These are phyloP conservation scores for Colletotrichum phormii DNA, from an alignment of 2,329 filamentous ascomycete genomes.

Conservation along the genomic window DNA sequence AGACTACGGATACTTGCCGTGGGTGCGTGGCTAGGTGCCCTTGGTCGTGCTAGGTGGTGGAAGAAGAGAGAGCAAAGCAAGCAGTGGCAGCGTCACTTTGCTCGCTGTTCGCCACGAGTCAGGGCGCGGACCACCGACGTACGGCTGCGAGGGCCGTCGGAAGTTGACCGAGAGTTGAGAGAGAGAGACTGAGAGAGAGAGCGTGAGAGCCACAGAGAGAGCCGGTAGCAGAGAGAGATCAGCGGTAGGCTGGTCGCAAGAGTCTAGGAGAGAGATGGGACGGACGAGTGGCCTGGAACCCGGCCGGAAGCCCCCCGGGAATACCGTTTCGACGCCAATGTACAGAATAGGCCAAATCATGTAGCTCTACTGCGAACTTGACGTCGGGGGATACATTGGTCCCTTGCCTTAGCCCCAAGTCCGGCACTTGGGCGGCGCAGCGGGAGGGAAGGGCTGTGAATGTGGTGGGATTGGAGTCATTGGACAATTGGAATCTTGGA, in stretches of 20 bases:
- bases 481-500: not conserved
- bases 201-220: not conserved
- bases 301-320: constrained; percentile 7
- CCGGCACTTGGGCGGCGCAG: not conserved
- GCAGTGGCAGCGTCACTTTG: not conserved
- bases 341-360: too few relatives aligned
- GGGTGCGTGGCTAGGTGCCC: not conserved
- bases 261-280: not conserved
- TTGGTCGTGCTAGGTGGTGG: not conserved
- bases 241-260: not conserved
- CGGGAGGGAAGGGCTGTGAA: not conserved
- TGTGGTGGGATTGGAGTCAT: not conserved
- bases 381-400: not conserved
- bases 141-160: constrained; percentile 1
- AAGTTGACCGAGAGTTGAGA: constrained; percentile 37
- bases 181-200: not conserved
- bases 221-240: not conserved
- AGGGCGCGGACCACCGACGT: constrained; percentile 12
- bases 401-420: constrained; percentile 9
- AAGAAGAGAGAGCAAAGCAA: not conserved
- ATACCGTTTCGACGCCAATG: not conserved
- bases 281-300: not conserved
- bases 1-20: not conserved
- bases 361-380: not conserved
- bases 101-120: constrained; percentile 26